These are phyloP conservation scores for Pyrus hybrid DNA, from an alignment of 331 rosid species.

Conservation along the genomic window DNA sequence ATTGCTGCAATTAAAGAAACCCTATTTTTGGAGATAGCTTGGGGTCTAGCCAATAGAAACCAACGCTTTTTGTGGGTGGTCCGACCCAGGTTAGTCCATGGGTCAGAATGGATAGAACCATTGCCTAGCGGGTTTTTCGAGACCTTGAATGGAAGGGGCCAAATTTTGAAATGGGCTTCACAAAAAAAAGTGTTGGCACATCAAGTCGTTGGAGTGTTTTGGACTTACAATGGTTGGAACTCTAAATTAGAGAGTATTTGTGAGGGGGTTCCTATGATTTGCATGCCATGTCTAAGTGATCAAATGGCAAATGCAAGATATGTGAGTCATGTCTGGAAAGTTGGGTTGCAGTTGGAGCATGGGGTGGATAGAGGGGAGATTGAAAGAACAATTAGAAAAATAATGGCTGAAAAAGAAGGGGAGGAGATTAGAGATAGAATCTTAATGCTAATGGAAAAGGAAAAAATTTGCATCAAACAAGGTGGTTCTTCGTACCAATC, in stretches of 20 bases:
- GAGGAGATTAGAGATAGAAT: slow-evolving; percentile 27
- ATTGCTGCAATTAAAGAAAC: background rate
- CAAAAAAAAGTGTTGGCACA: slow-evolving; percentile 29
- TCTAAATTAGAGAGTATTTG: slow-evolving; percentile 6
- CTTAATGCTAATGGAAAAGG: slow-evolving; percentile 22
- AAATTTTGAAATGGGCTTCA: slow-evolving; percentile 45
- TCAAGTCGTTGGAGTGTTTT: slow-evolving; percentile 27
- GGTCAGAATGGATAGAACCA: slow-evolving; percentile 24
- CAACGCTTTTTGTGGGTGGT: slow-evolving; percentile 40
- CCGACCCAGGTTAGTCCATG: slow-evolving; percentile 22
- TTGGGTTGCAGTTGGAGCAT: slow-evolving; percentile 6
- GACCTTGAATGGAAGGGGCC: slow-evolving; percentile 15
- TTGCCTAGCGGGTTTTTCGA: slow-evolving; percentile 25
- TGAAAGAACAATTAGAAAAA: slow-evolving; percentile 15
- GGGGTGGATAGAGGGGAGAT: slow-evolving; percentile 22
- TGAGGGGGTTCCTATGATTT: slow-evolving; percentile 13
- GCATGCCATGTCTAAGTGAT: background rate
- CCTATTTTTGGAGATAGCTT: slow-evolving; percentile 27
- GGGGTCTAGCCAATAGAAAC: slow-evolving; percentile 29
- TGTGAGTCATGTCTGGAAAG: slow-evolving; percentile 14
- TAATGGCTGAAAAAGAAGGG: slow-evolving; percentile 30
- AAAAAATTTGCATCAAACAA: slow-evolving; percentile 10
- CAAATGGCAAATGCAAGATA: slow-evolving; percentile 8
- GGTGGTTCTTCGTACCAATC: slow-evolving; percentile 30
- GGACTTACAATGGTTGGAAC: slow-evolving; percentile 28